These are phyloP conservation scores for Schoenoplectus tabernaemontani DNA, from an alignment of 202 grass and related monocot species.

Conservation along the genomic window DNA sequence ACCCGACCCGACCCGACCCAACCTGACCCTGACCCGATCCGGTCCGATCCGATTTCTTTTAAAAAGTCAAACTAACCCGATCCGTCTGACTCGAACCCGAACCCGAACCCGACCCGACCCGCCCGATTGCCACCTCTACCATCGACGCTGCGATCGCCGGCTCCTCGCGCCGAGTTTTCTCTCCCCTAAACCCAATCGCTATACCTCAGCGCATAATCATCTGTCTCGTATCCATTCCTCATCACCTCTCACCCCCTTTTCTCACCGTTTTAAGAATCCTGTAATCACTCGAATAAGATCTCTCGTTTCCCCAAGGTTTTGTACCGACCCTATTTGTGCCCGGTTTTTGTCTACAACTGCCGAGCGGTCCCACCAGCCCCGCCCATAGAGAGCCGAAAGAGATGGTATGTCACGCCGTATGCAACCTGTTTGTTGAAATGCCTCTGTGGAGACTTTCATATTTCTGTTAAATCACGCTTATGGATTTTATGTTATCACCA, in stretches of 20 bases:
- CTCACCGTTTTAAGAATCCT: neutral
- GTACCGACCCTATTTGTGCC: neutral
- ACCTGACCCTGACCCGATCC: too few relatives aligned
- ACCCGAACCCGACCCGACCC: too few relatives aligned
- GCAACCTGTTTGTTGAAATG: conserved; percentile 13
- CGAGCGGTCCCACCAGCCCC: too few relatives aligned
- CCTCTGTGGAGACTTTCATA: neutral
- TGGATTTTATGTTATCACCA: neutral
- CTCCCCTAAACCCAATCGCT: neutral
- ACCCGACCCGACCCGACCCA: too few relatives aligned
- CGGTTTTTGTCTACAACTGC: conserved; percentile 8
- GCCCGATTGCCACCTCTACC: too few relatives aligned
- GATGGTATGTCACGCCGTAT: too few relatives aligned
- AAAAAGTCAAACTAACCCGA: too few relatives aligned
- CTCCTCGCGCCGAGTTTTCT: neutral
- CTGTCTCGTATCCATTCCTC: neutral
- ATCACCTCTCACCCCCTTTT: neutral
- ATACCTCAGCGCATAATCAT: neutral
- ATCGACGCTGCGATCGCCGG: neutral
- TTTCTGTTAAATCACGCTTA: neutral
- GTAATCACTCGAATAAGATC: neutral
- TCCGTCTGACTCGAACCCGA: too few relatives aligned
- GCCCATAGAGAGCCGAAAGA: too few relatives aligned
- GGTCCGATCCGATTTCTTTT: too few relatives aligned
- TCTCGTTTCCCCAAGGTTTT: neutral